Evolutionary conservation across 257 asterid genomes (phyloP), one percentile per base, ranked within the genome.

Genomic region (Solanum phureja): DNA sequence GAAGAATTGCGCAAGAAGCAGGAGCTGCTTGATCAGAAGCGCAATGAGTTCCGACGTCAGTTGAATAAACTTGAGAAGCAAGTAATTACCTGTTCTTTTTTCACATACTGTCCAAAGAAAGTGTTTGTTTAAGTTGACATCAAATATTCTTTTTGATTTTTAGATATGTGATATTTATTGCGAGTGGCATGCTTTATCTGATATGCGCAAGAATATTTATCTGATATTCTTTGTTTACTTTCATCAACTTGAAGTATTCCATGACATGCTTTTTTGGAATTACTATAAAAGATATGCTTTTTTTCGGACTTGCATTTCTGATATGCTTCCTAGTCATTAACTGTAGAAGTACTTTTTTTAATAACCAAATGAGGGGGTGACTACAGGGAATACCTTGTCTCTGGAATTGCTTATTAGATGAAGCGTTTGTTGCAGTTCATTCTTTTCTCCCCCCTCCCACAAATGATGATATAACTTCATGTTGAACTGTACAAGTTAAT

Each of bases 1-100:
- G 99, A 94, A 92, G 95, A 96, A 89, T 93, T 97, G 86, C 99
- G 98, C 86, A 96, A 94, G 95, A 97, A 97, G 94, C 99, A 91
- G 92, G 98, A 94, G 93, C 92, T 97, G 98, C 99, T 97, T 88
- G 99, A 94, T 87, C 96, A 94, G 91, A 97, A 97, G 91, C 93
- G 99, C 58, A 92, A 89, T 71, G 99, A 95, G 87, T 97, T 97
- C 89, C 91, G 90, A 88, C 96, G 88, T 83, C 94, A 93, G 90
- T 88, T 97, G 83, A 92, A 92, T 90, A 94, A 92, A 90, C 98
- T 97, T 75, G 93, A 92, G 87, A 95, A 97, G 92, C 96, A 97
- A 83, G 99, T 97, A 94, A 92, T 40, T 66, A 23, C 83, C 44
- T 87, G 85, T 71, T 89, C 77, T 62, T 87, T 71, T 90, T 44